phyloP scores from a whole-genome alignment of 2,329 filamentous ascomycete species.

The Apiospora hydei region DNA sequence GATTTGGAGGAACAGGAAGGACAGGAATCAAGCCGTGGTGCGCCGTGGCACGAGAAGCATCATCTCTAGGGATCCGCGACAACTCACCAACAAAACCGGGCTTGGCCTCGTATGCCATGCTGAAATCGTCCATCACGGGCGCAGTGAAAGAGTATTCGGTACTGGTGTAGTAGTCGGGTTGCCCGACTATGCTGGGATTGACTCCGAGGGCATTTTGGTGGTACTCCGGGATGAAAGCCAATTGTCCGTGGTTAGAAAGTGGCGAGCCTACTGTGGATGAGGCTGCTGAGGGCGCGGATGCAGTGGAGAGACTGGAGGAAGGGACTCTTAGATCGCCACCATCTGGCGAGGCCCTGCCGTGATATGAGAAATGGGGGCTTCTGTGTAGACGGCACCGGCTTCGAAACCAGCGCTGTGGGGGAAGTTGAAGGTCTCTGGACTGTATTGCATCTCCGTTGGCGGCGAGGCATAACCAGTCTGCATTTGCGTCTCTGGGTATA shows the following conservation, averaged over 20 bases:
- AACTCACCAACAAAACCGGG: slow-evolving; percentile 65
- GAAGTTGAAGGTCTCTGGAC: slow-evolving; percentile 55
- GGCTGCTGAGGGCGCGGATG: slow-evolving; percentile 67
- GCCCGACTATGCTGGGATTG: slow-evolving; percentile 68
- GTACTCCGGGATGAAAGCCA: slow-evolving; percentile 66
- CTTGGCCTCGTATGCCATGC: slow-evolving; percentile 57
- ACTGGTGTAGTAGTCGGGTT: slow-evolving; percentile 59
- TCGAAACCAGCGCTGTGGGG: slow-evolving; percentile 55
- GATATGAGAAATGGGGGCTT: slow-evolving; percentile 54
- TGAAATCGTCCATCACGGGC: slow-evolving; percentile 58
- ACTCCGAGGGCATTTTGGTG: slow-evolving; percentile 62
- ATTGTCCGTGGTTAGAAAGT: slow-evolving; percentile 65
- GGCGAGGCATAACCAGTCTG: slow-evolving; percentile 40
- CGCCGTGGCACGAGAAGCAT: slow-evolving; percentile 31
- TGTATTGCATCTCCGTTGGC: slow-evolving; percentile 55
- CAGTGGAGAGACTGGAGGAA: slow-evolving; percentile 66
- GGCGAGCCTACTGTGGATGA: slow-evolving; percentile 74
- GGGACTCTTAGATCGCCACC: slow-evolving; percentile 58
- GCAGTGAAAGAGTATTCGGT: slow-evolving; percentile 63
- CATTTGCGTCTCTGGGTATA: slow-evolving; percentile 40
- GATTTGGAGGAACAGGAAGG: slow-evolving; percentile 34
- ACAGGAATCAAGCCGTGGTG: slow-evolving; percentile 32
- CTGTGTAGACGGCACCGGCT: slow-evolving; percentile 54
- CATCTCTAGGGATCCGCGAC: slow-evolving; percentile 46
- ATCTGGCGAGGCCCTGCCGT: slow-evolving; percentile 57